Conservation (phyloP, 495 filamentous ascomycete species). For the Penicillium parvum region DNA sequence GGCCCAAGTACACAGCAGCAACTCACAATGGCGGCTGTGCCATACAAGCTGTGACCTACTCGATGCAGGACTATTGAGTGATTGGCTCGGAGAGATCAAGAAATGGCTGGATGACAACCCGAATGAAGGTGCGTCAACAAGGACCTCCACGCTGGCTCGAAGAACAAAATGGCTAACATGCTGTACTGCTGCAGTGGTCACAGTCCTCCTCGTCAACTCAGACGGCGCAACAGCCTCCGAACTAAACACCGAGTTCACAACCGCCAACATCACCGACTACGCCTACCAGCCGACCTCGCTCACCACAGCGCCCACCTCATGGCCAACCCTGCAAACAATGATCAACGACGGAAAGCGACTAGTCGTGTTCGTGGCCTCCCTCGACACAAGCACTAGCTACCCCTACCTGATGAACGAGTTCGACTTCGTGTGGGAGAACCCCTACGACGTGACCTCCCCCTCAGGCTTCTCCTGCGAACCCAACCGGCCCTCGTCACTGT, state of each 20-base stretch:
- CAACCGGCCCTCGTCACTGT: slow-evolving; percentile 52
- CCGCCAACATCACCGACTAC: slow-evolving; percentile 56
- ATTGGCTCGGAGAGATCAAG: slow-evolving; percentile 60
- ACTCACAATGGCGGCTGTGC: slow-evolving; percentile 58
- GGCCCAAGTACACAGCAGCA: slow-evolving; percentile 61
- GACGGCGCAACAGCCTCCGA: slow-evolving; percentile 52
- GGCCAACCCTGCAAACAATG: slow-evolving; percentile 67
- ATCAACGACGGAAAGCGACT: slow-evolving; percentile 61
- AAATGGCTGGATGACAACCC: slow-evolving; percentile 63
- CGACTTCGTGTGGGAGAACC: slow-evolving; percentile 71
- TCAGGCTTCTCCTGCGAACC: slow-evolving; percentile 63
- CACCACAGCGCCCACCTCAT: slow-evolving; percentile 42
- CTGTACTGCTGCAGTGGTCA: slow-evolving; percentile 52
- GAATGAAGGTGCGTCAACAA: slow-evolving; percentile 50
- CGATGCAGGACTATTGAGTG: slow-evolving; percentile 60
- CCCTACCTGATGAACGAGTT: slow-evolving; percentile 73
- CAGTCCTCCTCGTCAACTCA: slow-evolving; percentile 68
- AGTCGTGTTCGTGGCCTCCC: slow-evolving; percentile 58
- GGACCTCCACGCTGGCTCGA: not conserved
- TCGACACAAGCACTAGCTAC: slow-evolving; percentile 42
- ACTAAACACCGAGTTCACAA: slow-evolving; percentile 52
- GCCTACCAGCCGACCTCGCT: slow-evolving; percentile 52
- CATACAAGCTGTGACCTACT: slow-evolving; percentile 60
- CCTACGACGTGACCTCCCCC: slow-evolving; percentile 60
- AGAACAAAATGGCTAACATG: not conserved